Percentiles rank a stretch among this genome's conserved stretches.
phyloP scores from a whole-genome alignment of 2,329 filamentous ascomycete genomes.

The Fusarium palustre region DNA sequence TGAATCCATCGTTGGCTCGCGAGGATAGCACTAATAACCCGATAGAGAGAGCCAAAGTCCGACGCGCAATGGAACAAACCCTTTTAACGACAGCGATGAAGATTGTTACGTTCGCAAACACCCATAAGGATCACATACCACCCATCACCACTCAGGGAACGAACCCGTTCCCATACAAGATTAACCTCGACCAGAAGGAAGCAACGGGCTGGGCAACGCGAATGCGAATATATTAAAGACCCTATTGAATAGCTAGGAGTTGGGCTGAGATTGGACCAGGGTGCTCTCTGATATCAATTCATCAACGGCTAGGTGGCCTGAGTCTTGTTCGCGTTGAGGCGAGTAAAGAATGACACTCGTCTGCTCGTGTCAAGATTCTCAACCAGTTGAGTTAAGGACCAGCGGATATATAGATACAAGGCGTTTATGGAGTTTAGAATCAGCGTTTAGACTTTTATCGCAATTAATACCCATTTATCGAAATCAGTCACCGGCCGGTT shows the following conservation, averaged over 20 bases:
- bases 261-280: background rate
- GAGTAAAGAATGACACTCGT: background rate
- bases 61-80: constrained; percentile 89
- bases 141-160: constrained; percentile 94
- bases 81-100: constrained; percentile 89
- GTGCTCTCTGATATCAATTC: background rate
- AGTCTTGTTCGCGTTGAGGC: no score
- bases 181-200: constrained; percentile 85
- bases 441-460: constrained; percentile 12
- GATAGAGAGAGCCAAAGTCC: constrained; percentile 85
- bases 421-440: constrained; percentile 36
- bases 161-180: constrained; percentile 96
- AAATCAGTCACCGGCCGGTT: background rate
- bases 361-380: background rate
- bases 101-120: constrained; percentile 87
- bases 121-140: constrained; percentile 94
- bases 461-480: constrained; percentile 45
- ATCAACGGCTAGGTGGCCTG: background rate
- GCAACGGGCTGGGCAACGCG: constrained; percentile 79
- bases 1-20: background rate
- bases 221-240: constrained; percentile 75
- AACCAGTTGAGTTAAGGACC: background rate
- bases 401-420: constrained; percentile 19
- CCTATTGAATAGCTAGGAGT: background rate
- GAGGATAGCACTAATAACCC: background rate